A percentile compares a stretch with the other conserved stretches of the same genome.
Evolutionary conservation across 2,329 filamentous ascomycete genomes (phyloP).

Genomic region (Calonectria crousiana): DNA sequence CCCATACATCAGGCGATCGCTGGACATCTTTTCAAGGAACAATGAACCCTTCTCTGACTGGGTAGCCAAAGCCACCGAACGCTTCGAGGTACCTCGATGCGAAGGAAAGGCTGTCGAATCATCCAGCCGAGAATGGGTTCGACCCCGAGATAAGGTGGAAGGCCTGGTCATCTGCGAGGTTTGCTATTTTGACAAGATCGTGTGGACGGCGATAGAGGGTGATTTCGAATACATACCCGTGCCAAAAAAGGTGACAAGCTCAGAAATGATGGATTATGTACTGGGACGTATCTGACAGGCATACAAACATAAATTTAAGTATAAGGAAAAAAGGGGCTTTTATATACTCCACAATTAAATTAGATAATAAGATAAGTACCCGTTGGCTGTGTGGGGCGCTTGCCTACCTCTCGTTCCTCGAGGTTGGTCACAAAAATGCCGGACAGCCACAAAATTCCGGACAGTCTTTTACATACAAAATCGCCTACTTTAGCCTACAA

Average conservation of each 20-base stretch:
- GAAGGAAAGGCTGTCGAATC: conserved; percentile 9
- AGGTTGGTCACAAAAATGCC: too few species aligned
- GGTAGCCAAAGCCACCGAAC: conserved; percentile 6
- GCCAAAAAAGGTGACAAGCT: neutral
- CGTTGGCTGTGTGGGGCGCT: too few species aligned
- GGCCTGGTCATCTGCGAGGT: conserved; percentile 12
- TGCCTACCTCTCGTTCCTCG: too few species aligned
- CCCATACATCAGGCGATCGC: neutral
- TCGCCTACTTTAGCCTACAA: too few species aligned
- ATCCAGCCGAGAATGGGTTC: conserved; percentile 8
- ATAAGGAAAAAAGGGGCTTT: too few species aligned
- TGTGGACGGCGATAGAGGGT: conserved; percentile 3
- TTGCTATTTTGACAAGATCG: conserved; percentile 14
- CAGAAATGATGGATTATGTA: conserved; percentile 8
- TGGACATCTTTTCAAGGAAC: conserved; percentile 3
- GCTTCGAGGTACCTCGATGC: conserved; percentile 1
- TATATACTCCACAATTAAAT: too few species aligned
- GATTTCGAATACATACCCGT: conserved; percentile 18
- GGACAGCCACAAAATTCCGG: too few species aligned
- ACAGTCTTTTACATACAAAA: too few species aligned
- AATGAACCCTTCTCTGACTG: neutral
- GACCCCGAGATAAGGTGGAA: neutral
- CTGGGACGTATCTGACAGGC: too few species aligned
- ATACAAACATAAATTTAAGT: too few species aligned
- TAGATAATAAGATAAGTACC: too few species aligned